A percentile compares a stretch with the other conserved stretches of the same genome.
Evolutionary conservation across 2,329 filamentous ascomycete species (phyloP).

Genomic region (Fulvia fulva): DNA sequence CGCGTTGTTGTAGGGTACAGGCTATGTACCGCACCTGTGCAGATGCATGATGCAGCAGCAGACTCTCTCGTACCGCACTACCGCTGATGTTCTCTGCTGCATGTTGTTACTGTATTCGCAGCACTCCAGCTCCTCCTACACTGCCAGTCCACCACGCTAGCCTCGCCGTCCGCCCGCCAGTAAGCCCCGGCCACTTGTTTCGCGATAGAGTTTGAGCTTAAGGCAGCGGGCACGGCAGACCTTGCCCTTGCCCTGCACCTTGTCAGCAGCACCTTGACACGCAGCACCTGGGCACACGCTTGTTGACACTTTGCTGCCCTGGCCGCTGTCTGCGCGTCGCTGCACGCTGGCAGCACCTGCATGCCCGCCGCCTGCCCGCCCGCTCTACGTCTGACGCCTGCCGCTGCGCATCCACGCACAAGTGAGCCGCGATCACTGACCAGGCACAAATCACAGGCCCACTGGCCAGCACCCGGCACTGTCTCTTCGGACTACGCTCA

Average conservation of each 20-base stretch:
- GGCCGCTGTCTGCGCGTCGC: constrained; percentile 9
- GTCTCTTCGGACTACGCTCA: constrained; percentile 6
- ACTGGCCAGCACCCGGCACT: background rate
- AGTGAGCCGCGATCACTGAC: too few relatives aligned
- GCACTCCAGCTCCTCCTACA: background rate
- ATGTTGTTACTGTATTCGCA: too few relatives aligned
- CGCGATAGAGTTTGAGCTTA: constrained; percentile 22
- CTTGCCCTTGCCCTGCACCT: background rate
- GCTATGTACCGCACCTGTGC: too few relatives aligned
- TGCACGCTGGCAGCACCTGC: constrained; percentile 6
- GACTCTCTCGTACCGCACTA: too few relatives aligned
- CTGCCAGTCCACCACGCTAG: background rate
- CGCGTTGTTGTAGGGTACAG: too few relatives aligned
- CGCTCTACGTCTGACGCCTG: background rate
- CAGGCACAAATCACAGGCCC: too few relatives aligned
- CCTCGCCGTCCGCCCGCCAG: background rate
- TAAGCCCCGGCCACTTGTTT: constrained; percentile 8
- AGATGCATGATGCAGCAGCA: too few relatives aligned
- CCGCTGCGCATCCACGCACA: too few relatives aligned
- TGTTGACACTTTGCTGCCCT: background rate
- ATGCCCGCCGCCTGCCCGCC: background rate
- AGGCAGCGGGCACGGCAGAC: background rate
- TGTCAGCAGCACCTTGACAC: background rate
- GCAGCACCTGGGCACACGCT: background rate
- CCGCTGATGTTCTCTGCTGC: too few relatives aligned